These are phyloP conservation scores for Dissophora ornata DNA, from an alignment of 192 early-diverging fungal genomes.

Conservation along the genomic window DNA sequence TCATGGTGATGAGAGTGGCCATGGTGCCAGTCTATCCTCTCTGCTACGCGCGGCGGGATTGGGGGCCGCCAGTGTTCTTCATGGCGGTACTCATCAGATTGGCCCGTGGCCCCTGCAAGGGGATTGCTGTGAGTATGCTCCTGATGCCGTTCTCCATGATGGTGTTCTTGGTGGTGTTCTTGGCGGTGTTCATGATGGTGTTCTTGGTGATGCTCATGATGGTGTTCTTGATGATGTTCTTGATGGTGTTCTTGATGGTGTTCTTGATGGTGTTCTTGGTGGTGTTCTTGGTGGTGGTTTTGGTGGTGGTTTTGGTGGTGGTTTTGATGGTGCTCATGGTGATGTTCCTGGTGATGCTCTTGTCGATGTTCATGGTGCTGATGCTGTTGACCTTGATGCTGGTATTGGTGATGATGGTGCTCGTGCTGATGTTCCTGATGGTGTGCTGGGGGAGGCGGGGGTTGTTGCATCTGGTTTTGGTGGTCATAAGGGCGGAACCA, in stretches of 20 bases:
- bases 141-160: conserved; percentile 8
- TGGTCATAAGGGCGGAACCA: conserved; percentile 60
- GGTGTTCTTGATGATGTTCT: no score
- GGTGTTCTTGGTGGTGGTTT: no score
- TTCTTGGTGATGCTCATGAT: conserved; percentile 13
- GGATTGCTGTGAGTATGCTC: conserved; percentile 2
- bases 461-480: conserved; percentile 39
- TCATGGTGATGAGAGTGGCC: conserved; percentile 9
- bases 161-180: conserved; percentile 11
- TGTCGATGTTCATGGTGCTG: conserved; percentile 25
- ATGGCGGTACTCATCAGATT: conserved; percentile 16
- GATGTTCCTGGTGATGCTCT: conserved; percentile 29
- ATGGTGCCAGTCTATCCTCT: conserved; percentile 15
- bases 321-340: no score
- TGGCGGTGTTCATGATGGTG: conserved; percentile 15
- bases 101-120: neutral
- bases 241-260: no score
- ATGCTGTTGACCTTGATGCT: conserved; percentile 10
- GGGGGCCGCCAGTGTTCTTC: conserved; percentile 25
- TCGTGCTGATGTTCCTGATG: conserved; percentile 2
- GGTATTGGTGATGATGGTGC: conserved; percentile 25
- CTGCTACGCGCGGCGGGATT: conserved; percentile 14
- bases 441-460: neutral
- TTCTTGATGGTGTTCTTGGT: no score
- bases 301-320: no score